Evolutionary conservation across 495 filamentous ascomycete species (phyloP).

Genomic region (Talaromyces liani): DNA sequence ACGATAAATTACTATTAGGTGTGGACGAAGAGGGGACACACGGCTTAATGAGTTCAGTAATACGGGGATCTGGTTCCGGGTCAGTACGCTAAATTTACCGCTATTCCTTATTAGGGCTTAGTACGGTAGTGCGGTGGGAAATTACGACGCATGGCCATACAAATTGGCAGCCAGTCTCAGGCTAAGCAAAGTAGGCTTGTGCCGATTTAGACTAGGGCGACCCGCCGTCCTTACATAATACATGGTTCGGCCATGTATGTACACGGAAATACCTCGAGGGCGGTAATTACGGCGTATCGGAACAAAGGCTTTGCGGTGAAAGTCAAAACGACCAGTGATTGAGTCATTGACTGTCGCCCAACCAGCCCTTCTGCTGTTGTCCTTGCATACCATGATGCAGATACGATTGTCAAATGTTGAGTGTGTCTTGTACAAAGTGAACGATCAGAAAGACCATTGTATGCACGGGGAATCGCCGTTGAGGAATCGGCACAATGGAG

Average conservation of each 20-base stretch:
- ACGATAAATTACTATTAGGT: not conserved
- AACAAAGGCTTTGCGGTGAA: not conserved
- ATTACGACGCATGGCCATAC: not conserved
- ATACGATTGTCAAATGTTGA: not conserved
- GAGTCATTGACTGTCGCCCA: not conserved
- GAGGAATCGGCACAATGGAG: not conserved
- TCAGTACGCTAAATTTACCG: not conserved
- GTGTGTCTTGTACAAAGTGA: no score
- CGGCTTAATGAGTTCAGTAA: not conserved
- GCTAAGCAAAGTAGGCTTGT: not conserved
- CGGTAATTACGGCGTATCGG: not conserved
- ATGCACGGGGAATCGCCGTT: not conserved
- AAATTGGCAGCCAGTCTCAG: not conserved
- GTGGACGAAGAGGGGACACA: not conserved
- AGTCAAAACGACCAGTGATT: not conserved
- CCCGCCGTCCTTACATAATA: not conserved
- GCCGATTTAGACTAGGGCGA: not conserved
- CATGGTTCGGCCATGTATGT: not conserved
- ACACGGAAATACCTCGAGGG: not conserved
- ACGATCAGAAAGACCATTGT: not conserved
- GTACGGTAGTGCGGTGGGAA: not conserved
- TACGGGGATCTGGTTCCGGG: slow-evolving; percentile 5
- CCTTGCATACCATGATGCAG: not conserved
- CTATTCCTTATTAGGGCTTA: not conserved
- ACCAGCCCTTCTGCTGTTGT: not conserved